phyloP scores from a whole-genome alignment of 2,329 filamentous ascomycete species.

The Fusarium sp. region DNA sequence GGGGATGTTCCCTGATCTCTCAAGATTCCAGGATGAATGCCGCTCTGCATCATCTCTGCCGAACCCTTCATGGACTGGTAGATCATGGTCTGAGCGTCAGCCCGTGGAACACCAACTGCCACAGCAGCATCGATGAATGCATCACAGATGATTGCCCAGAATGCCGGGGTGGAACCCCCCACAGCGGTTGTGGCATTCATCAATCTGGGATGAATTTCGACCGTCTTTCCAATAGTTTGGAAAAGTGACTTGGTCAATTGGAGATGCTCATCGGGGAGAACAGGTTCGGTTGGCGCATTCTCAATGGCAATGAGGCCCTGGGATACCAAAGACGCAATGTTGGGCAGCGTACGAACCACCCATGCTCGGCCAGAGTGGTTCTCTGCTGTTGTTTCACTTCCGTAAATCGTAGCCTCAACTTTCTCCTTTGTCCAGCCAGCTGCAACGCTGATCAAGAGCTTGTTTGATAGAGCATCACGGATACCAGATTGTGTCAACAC shows the following conservation, averaged over 20 bases:
- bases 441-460: slow-evolving; percentile 67
- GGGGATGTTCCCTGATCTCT: slow-evolving; percentile 73
- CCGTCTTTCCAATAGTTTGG: slow-evolving; percentile 67
- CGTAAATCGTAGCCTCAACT: slow-evolving; percentile 57
- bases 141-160: slow-evolving; percentile 72
- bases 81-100: slow-evolving; percentile 71
- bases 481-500: slow-evolving; percentile 58
- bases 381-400: slow-evolving; percentile 31
- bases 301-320: slow-evolving; percentile 55
- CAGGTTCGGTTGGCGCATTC: slow-evolving; percentile 33
- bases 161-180: slow-evolving; percentile 73
- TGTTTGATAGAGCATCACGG: slow-evolving; percentile 57
- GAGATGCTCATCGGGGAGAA: slow-evolving; percentile 39
- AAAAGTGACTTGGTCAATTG: slow-evolving; percentile 64
- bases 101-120: slow-evolving; percentile 71
- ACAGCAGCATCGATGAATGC: slow-evolving; percentile 73
- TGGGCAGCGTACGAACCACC: slow-evolving; percentile 55
- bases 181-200: slow-evolving; percentile 74
- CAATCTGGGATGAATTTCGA: slow-evolving; percentile 64
- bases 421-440: slow-evolving; percentile 64
- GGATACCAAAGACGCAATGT: slow-evolving; percentile 53
- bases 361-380: slow-evolving; percentile 40
- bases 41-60: slow-evolving; percentile 65
- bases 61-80: slow-evolving; percentile 73
- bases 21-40: slow-evolving; percentile 71